Base-by-base conservation (phyloP, 371 early-diverging fungal species). In the Mucor ambiguus region DNA sequence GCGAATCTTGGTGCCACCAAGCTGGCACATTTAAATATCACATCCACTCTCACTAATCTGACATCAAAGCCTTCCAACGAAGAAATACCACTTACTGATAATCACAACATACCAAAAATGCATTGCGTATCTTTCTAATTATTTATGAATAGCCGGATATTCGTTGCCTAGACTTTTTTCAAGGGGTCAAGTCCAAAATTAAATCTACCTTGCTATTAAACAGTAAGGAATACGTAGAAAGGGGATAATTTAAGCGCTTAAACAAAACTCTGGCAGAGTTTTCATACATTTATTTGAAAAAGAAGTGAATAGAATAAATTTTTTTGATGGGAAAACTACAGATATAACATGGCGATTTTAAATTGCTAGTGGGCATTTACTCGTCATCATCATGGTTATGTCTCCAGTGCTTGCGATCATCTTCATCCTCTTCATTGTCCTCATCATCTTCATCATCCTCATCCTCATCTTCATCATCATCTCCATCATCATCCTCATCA, bases 311-410 rank as follows among this genome's bases (percentile, higher is more conserved):
- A 28, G 28, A 1, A 52, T 28, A 52, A 16, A 26, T 52, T 28
- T 52, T 49, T 52, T 52, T 52, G 52, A 26, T 52, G 26, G 28
- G 28, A 22, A 52, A 52, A 52, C 52, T 52, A 52, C 52, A 52
- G 52, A 28, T 26, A 52, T 52, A 52, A 52, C 14, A 52, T 28
- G 52, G 52, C 16, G 14, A 24, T 26, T 26, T 46, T 11, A 8
- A 22, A 3, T 46, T 20, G 22, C 20, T 20, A 20, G n/a, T 22
- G 8, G 48, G 28, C 16, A 14, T 28, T 52, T 52, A 52, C 26
- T 49, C 49, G 49, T 49, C 49, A 52, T 52, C 52, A 4, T 26
- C 26, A 26, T 26, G 2, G 49, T 9, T 49, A 12, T 49, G 49
- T 24, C 20, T 49, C 49, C 49, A 49, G 22, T 49, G 28, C 26